phyloP scores from a whole-genome alignment of 2,329 filamentous ascomycete species.

The Colletotrichum horii region DNA sequence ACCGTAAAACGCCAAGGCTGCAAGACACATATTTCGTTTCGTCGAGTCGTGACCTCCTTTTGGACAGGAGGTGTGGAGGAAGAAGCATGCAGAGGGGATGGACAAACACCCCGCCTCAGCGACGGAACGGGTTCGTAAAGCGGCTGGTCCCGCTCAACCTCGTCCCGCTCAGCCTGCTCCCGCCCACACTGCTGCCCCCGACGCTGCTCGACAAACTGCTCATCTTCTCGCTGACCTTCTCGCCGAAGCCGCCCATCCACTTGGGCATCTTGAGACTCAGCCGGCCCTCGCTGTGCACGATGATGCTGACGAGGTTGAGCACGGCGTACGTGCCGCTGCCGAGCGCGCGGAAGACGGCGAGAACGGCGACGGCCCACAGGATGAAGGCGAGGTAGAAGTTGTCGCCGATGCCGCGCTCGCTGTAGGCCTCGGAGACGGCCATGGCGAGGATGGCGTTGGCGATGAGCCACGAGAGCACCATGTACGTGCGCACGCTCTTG shows the following conservation, averaged over 20 bases:
- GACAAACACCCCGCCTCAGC: background rate
- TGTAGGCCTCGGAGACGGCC: constrained; percentile 88
- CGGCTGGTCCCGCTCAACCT: constrained; percentile 11
- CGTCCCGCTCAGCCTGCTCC: constrained; percentile 26
- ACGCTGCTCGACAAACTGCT: constrained; percentile 54
- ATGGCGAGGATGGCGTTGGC: constrained; percentile 92
- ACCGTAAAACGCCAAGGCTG: background rate
- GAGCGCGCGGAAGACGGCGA: constrained; percentile 88
- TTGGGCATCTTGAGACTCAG: constrained; percentile 60
- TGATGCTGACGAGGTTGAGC: constrained; percentile 81
- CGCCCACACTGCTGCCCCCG: constrained; percentile 30
- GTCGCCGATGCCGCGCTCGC: constrained; percentile 69
- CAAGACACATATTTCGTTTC: background rate
- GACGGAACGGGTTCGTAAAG: constrained; percentile 8
- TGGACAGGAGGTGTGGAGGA: background rate
- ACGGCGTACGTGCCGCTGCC: constrained; percentile 83
- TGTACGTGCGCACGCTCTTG: constrained; percentile 94
- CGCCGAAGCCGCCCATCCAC: constrained; percentile 53
- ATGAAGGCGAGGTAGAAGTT: constrained; percentile 95
- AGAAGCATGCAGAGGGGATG: background rate
- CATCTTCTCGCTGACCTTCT: constrained; percentile 51
- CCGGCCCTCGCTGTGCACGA: constrained; percentile 83
- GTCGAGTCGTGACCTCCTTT: background rate
- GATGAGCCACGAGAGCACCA: constrained; percentile 95
- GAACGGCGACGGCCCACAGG: constrained; percentile 84